These are phyloP conservation scores for Brasenia schreberi DNA, from an alignment of 164 flowering plant species.

Conservation along the genomic window DNA sequence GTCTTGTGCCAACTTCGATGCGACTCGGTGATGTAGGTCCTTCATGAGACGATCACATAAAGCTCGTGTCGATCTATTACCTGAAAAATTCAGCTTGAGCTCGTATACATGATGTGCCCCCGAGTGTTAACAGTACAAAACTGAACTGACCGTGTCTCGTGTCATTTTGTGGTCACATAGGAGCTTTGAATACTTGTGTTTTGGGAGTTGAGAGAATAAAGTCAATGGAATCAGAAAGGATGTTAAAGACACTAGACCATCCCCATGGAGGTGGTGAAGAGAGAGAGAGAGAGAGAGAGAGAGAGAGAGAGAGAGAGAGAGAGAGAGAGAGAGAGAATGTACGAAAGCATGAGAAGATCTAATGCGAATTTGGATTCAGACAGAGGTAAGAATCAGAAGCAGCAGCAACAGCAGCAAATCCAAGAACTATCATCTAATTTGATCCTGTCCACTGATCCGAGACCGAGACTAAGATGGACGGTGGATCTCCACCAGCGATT, in stretches of 20 bases:
- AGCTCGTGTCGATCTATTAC: too few species aligned
- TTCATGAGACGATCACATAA: too few species aligned
- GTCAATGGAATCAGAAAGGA: neutral
- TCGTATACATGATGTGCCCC: neutral
- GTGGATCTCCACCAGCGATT: constrained; percentile 43
- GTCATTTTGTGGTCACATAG: neutral
- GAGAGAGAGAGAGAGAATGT: neutral
- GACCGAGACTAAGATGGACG: constrained; percentile 46
- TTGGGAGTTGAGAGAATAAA: neutral
- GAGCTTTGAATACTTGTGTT: neutral
- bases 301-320: too few species aligned
- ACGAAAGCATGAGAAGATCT: neutral
- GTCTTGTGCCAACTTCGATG: too few species aligned
- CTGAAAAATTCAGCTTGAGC: too few species aligned
- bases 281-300: too few species aligned
- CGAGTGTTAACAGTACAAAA: neutral
- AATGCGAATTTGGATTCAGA: neutral
- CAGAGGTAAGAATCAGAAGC: neutral
- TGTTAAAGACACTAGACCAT: neutral
- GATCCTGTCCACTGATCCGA: constrained; percentile 3
- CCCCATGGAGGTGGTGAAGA: neutral
- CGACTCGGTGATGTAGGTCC: too few species aligned
- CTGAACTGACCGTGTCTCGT: neutral
- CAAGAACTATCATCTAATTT: neutral
- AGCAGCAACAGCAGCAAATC: neutral